Percentiles rank a stretch among this genome's conserved stretches.
Evolutionary conservation across 2,329 filamentous ascomycete species (phyloP).

Genomic region (Exophiala mesophila): DNA sequence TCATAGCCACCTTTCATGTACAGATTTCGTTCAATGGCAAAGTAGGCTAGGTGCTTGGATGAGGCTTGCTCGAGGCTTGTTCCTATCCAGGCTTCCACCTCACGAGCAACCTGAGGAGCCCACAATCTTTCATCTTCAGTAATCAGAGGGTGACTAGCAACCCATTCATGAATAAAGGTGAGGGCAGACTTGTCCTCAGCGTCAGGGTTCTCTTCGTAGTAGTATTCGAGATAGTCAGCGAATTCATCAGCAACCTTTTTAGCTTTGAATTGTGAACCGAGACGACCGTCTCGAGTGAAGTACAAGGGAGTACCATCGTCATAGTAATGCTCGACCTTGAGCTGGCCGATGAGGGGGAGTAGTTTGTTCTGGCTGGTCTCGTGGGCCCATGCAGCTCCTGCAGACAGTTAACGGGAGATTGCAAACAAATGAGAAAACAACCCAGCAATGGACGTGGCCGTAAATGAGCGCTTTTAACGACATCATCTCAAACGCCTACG

Average conservation of each 20-base stretch:
- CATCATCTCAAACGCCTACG: slow-evolving; percentile 24
- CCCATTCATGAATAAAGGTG: slow-evolving; percentile 39
- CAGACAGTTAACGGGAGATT: slow-evolving; percentile 13
- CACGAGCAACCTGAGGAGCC: slow-evolving; percentile 42
- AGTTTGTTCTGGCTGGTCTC: slow-evolving; percentile 43
- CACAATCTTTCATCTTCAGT: slow-evolving; percentile 40
- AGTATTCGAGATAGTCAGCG: slow-evolving; percentile 40
- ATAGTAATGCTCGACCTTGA: slow-evolving; percentile 43
- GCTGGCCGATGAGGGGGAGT: slow-evolving; percentile 39
- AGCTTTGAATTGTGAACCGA: slow-evolving; percentile 43
- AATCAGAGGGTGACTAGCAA: slow-evolving; percentile 38
- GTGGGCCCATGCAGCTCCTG: slow-evolving; percentile 44
- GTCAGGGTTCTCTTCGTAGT: slow-evolving; percentile 38
- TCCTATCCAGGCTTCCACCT: slow-evolving; percentile 43
- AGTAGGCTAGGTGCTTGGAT: slow-evolving; percentile 41
- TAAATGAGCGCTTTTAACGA: slow-evolving; percentile 25
- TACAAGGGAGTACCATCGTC: slow-evolving; percentile 42
- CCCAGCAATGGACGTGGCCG: slow-evolving; percentile 23
- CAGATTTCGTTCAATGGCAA: slow-evolving; percentile 41
- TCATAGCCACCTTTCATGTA: slow-evolving; percentile 46
- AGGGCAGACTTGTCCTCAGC: slow-evolving; percentile 38
- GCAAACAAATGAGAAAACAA: slow-evolving; percentile 17
- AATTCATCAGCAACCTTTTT: slow-evolving; percentile 46
- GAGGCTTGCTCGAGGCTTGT: slow-evolving; percentile 40
- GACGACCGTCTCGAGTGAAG: slow-evolving; percentile 39